Percentiles rank a stretch among this genome's conserved stretches.
These are phyloP conservation scores for Zangia roseola DNA, from an alignment of 768 basidiomycete species.

Conservation along the genomic window DNA sequence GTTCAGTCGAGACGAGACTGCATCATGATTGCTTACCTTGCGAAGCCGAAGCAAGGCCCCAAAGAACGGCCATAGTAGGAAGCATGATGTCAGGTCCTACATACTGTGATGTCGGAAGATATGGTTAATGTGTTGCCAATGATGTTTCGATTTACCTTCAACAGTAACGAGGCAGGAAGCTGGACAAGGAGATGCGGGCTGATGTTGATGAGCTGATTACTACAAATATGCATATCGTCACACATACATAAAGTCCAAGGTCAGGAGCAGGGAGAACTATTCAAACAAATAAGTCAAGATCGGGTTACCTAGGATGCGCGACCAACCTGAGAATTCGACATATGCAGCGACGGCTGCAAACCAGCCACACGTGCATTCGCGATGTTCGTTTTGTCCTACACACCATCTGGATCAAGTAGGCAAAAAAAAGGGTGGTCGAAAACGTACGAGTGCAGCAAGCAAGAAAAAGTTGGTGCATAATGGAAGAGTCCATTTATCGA, in stretches of 20 bases:
- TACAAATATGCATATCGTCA: neutral
- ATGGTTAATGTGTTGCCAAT: neutral
- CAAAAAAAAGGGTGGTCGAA: neutral
- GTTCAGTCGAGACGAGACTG: neutral
- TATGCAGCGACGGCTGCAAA: slow-evolving; percentile 49
- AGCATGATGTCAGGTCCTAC: slow-evolving; percentile 55
- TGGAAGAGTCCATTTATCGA: slow-evolving; percentile 48
- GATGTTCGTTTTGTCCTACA: slow-evolving; percentile 44
- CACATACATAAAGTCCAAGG: slow-evolving; percentile 27
- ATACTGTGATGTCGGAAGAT: slow-evolving; percentile 17
- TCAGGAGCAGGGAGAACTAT: slow-evolving; percentile 18
- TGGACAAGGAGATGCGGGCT: slow-evolving; percentile 55
- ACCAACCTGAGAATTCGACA: slow-evolving; percentile 30
- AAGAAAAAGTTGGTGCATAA: slow-evolving; percentile 49
- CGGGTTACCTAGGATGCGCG: too few species aligned
- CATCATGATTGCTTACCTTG: slow-evolving; percentile 43
- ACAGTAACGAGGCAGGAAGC: slow-evolving; percentile 57
- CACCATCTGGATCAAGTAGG: neutral
- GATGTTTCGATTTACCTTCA: slow-evolving; percentile 37
- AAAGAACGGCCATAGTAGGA: slow-evolving; percentile 58
- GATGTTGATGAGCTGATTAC: slow-evolving; percentile 14
- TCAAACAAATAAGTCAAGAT: too few species aligned
- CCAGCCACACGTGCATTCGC: slow-evolving; percentile 62
- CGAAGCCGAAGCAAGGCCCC: slow-evolving; percentile 60
- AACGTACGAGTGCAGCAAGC: slow-evolving; percentile 48